Percentiles rank a stretch among this genome's conserved stretches.
Evolutionary conservation across 2,329 filamentous ascomycete genomes (phyloP).

Genomic region (Harringtonia aguacate): DNA sequence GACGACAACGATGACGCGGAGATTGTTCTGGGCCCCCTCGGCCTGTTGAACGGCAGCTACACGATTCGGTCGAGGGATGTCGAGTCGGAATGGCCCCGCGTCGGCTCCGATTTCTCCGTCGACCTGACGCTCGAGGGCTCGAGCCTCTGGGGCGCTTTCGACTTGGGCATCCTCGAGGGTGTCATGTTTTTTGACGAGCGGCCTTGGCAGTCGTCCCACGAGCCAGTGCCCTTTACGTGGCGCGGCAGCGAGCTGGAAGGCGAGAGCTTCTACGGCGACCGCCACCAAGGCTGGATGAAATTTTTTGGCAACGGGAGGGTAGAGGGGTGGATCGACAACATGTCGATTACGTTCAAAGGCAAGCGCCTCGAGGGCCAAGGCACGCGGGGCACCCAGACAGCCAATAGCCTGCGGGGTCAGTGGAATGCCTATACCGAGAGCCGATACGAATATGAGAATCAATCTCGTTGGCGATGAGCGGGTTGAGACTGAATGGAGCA

Average conservation of each 20-base stretch:
- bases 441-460: slow-evolving; percentile 1
- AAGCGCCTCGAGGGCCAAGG: neutral
- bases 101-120: neutral
- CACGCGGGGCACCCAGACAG: neutral
- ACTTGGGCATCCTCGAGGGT: slow-evolving; percentile 3
- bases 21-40: neutral
- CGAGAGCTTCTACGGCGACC: neutral
- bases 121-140: slow-evolving; percentile 2
- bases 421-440: slow-evolving; percentile 1
- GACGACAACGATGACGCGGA: neutral
- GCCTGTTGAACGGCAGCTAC: slow-evolving; percentile 3
- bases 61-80: neutral
- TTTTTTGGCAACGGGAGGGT: slow-evolving; percentile 1
- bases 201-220: slow-evolving; percentile 2
- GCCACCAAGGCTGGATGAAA: neutral
- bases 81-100: neutral
- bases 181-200: slow-evolving; percentile 2
- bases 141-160: slow-evolving; percentile 2
- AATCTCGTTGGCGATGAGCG: slow-evolving; percentile 2
- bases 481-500: no score
- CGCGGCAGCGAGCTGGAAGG: slow-evolving; percentile 2
- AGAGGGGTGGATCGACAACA: slow-evolving; percentile 1
- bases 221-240: neutral
- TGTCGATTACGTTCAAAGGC: neutral
- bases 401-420: neutral